These are phyloP conservation scores for Pseudomonodictys pantanalensis DNA, from an alignment of 495 filamentous ascomycete species.

Conservation along the genomic window DNA sequence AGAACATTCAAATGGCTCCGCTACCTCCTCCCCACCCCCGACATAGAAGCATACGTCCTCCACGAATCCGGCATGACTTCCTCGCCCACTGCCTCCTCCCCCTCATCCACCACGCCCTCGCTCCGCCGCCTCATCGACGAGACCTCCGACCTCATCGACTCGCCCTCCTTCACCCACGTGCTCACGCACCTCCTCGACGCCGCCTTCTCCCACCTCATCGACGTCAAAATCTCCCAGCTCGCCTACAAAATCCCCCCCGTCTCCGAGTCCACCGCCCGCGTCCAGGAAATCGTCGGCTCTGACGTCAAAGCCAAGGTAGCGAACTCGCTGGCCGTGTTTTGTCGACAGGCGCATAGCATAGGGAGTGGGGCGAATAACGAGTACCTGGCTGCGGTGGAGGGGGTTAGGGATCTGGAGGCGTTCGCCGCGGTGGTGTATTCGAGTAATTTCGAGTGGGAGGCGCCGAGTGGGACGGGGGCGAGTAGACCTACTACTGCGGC, in stretches of 20 bases:
- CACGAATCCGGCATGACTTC: constrained; percentile 74
- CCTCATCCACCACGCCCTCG: constrained; percentile 45
- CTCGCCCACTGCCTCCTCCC: constrained; percentile 46
- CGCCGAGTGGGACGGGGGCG: constrained; percentile 37
- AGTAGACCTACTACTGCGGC: constrained; percentile 33
- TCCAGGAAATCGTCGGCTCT: constrained; percentile 44
- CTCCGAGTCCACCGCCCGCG: constrained; percentile 40
- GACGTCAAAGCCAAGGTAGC: constrained; percentile 73
- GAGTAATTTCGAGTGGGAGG: constrained; percentile 78
- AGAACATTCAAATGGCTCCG: constrained; percentile 68
- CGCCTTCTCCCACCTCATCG: constrained; percentile 75
- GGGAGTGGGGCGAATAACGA: constrained; percentile 83
- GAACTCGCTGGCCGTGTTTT: constrained; percentile 80
- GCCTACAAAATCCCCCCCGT: constrained; percentile 64
- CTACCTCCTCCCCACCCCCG: constrained; percentile 73
- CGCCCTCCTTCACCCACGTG: constrained; percentile 80
- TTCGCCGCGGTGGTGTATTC: constrained; percentile 94
- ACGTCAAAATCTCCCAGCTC: constrained; percentile 70
- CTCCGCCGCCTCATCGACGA: constrained; percentile 91
- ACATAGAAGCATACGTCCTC: constrained; percentile 77
- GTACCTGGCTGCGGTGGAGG: constrained; percentile 73
- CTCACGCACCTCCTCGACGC: constrained; percentile 82
- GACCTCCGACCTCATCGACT: constrained; percentile 92
- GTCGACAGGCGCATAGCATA: constrained; percentile 83
- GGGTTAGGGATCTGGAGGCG: constrained; percentile 80